Evolutionary conservation across 371 early-diverging fungal genomes (phyloP), one percentile per base, ranked within the genome.

Genomic region (Mucor plumbeus): DNA sequence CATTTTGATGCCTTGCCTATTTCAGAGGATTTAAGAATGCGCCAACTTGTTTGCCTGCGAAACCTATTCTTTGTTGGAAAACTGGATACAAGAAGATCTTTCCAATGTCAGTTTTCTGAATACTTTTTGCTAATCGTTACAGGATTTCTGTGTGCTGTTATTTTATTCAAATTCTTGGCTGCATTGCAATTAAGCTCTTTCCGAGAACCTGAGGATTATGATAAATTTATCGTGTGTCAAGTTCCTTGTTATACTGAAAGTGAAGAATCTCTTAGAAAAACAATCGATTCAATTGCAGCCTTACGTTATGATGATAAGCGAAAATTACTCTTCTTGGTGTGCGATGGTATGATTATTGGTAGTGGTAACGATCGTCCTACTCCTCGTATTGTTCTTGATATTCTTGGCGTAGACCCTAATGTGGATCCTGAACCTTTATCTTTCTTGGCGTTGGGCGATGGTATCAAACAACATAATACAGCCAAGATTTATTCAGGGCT

Each of bases 161-260:
- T 97, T 60, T 80, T 92, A 55, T 87, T 97, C 82, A 97, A 97
- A 81, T 95, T 95, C 61, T 78, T 97, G 65, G 92, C 97, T 9
- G 97, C 98, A 0, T 72, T 97, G 69, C 97, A 95, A 75, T 83
- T 97, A 50, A 91, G 94, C 3, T 73, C 87, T 7, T 79, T 81
- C 61, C 85, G 92, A n/a, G 89, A 91, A 43, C 98, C 98, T 15
- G 95, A 96, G 67, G 87, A 93, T 59, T 91, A 93, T 67, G 93
- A 94, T 80, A 91, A 94, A 64, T 99, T 98, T 71, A 93, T 94
- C 55, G 89, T 98, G 41, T 88, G 89, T 57, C 87, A 88, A 55
- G 86, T 88, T 11, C 98, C 99, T 7, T 99, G 99, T 83, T 99
- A 99, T 79, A 97, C 99, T 10, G 99, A 99, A 79, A 95, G 93